Base-by-base conservation (phyloP, 2,329 filamentous ascomycete species). In the Colletotrichum spaethianum region DNA sequence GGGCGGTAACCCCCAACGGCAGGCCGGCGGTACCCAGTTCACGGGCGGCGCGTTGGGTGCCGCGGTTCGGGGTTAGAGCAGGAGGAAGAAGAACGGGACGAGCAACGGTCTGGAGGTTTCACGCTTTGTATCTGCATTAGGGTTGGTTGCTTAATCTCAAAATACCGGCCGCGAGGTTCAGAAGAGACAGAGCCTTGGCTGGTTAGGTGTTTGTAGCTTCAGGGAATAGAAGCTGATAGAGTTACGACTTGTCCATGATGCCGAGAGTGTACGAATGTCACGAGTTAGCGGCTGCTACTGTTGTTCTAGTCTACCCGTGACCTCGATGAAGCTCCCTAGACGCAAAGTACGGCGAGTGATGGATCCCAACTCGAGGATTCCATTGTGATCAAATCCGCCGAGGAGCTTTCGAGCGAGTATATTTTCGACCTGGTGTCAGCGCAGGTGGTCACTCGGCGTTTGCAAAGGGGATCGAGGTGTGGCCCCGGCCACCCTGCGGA, bases 31-130 rank as follows among this genome's bases (percentile, higher is more conserved):
- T 77, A 93, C 92, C 75, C 92, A 94, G 80, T 96, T 95, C 83
- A 95, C 93, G 18, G 93, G 93, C 74, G 93, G 93, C 82, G 93
- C 93, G 73, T 84, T 96, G 82, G 93, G 93, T 77, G 89, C 89
- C 76, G 90, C 90, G 65, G 89, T 92, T 74, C 85, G 90, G 77
- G 89, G 88, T 81, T 92, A 87, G 44, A 38, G 28, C 8, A 4
- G 31, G 11, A 33, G n/a, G 57, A 78, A 63, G 61, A 28, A 55
- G 61, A 62, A 73, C n/a, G 23, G 61, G 31, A 55, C 52, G 52
- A 33, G 52, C 52, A 63, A 63, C 60, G 61, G 61, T 50, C 46
- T 55, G 59, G 60, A 67, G 60, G 59, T 73, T 71, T 71, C 70
- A 73, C 67, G 68, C 64, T 55, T 74, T 67, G 73, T 73, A 64